These are phyloP conservation scores for Metschnikowia chrysomelidarum DNA, from an alignment of 805 yeast genomes.

Conservation along the genomic window DNA sequence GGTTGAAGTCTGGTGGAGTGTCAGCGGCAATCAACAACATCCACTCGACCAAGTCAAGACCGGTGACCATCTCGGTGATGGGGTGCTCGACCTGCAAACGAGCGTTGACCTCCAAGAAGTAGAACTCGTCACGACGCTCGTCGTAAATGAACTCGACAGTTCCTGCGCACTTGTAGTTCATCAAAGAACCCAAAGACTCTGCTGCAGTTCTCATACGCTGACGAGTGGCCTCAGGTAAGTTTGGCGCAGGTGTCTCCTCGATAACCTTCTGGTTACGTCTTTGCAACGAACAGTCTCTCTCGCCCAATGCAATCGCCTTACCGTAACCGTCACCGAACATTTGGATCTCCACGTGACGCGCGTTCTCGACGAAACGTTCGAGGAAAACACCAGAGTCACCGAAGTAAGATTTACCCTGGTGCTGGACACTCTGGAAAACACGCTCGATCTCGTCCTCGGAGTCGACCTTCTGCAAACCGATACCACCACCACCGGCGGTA, in stretches of 20 bases:
- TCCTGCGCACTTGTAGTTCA: conserved; percentile 96
- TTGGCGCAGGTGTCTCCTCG: conserved; percentile 98
- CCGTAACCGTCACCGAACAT: conserved; percentile 96
- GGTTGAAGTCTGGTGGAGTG: conserved; percentile 73
- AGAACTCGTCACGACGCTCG: conserved; percentile 79
- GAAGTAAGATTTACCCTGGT: conserved; percentile 89
- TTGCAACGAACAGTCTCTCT: conserved; percentile 96
- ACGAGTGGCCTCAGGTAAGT: conserved; percentile 79
- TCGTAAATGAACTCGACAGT: conserved; percentile 96
- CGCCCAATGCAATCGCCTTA: conserved; percentile 90
- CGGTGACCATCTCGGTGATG: conserved; percentile 92
- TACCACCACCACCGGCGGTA: conserved; percentile 99
- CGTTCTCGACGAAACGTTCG: conserved; percentile 91
- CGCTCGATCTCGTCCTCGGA: conserved; percentile 73
- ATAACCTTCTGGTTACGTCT: conserved; percentile 95
- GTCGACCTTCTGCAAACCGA: conserved; percentile 93
- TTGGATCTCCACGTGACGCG: conserved; percentile 96
- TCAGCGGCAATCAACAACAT: conserved; percentile 92
- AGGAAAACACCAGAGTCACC: conserved; percentile 95
- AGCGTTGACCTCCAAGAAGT: conserved; percentile 94
- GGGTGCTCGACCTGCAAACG: conserved; percentile 98
- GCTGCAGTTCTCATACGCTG: conserved; percentile 76
- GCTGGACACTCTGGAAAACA: conserved; percentile 87
- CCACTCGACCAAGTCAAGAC: conserved; percentile 94
- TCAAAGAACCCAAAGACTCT: conserved; percentile 72